Evolutionary conservation across 2,329 filamentous ascomycete species (phyloP).

Genomic region (Thielaviopsis populi): DNA sequence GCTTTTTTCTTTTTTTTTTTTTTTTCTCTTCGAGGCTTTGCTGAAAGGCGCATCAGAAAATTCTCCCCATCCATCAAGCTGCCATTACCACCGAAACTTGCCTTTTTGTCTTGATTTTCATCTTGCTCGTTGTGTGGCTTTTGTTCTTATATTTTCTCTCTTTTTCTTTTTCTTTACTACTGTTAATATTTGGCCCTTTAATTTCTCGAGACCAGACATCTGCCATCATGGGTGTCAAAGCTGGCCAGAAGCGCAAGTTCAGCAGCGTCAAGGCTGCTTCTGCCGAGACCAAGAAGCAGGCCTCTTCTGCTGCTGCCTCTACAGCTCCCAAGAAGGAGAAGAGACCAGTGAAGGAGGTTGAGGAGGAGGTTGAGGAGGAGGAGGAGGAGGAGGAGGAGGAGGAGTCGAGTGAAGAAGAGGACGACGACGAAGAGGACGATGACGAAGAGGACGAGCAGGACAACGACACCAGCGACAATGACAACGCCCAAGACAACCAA

Average conservation of each 20-base stretch:
- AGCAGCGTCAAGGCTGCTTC: slow-evolving; percentile 23
- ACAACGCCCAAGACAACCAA: slow-evolving; percentile 16
- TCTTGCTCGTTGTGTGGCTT: not conserved
- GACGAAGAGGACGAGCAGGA: slow-evolving; percentile 17
- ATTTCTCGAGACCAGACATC: not conserved
- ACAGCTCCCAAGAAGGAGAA: slow-evolving; percentile 24
- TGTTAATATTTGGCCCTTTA: slow-evolving; percentile 8
- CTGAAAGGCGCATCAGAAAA: slow-evolving; percentile 3
- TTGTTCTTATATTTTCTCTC: too few relatives aligned
- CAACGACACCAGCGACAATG: slow-evolving; percentile 12
- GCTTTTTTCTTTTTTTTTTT: not conserved
- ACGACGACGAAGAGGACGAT: slow-evolving; percentile 19
- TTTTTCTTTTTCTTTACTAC: slow-evolving; percentile 9
- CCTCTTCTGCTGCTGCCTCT: slow-evolving; percentile 18
- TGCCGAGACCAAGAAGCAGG: slow-evolving; percentile 18
- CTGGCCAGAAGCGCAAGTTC: slow-evolving; percentile 26
- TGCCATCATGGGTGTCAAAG: slow-evolving; percentile 18
- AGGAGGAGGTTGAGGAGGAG: slow-evolving; percentile 13
- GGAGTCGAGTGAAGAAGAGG: slow-evolving; percentile 18
- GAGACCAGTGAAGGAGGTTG: slow-evolving; percentile 21
- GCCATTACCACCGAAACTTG: not conserved
- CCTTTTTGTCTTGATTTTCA: slow-evolving; percentile 6
- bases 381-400: slow-evolving; percentile 19
- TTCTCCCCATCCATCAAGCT: not conserved
- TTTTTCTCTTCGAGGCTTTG: too few relatives aligned